Evolutionary conservation across 441 rosid genomes (phyloP).

Genomic region (Hura crepitans): DNA sequence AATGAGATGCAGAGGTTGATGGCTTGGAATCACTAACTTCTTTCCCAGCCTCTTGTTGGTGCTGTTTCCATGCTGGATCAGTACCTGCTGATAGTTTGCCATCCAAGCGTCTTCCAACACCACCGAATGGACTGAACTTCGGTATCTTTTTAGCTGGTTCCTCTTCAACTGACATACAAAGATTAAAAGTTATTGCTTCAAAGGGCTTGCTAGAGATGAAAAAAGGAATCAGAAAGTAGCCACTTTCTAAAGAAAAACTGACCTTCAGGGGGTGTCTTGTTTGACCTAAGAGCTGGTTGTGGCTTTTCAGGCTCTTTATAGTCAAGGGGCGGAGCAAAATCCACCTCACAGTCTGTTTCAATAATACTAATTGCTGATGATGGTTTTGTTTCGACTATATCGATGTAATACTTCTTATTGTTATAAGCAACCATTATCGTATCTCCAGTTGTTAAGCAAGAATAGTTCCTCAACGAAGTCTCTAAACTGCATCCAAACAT

Average conservation of each 20-base stretch:
- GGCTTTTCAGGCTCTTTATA: conserved; percentile 73
- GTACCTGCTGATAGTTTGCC: conserved; percentile 35
- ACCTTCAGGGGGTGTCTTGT: conserved; percentile 52
- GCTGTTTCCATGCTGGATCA: conserved; percentile 22
- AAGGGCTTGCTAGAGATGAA: background rate
- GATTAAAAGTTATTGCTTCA: background rate
- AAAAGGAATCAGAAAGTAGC: background rate
- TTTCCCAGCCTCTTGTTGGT: conserved; percentile 23
- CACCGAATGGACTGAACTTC: conserved; percentile 51
- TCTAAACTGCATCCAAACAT: conserved; percentile 52
- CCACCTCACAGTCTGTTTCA: conserved; percentile 94
- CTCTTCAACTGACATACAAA: conserved; percentile 35
- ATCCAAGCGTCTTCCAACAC: conserved; percentile 53
- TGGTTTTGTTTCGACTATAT: conserved; percentile 76
- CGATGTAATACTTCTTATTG: conserved; percentile 75
- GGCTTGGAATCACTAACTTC: conserved; percentile 27
- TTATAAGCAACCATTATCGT: conserved; percentile 90
- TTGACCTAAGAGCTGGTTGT: conserved; percentile 24
- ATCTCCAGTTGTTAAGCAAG: conserved; percentile 84
- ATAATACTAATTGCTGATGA: conserved; percentile 73
- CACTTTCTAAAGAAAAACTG: background rate
- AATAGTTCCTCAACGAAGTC: conserved; percentile 78
- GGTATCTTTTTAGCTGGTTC: conserved; percentile 39
- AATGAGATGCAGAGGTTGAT: conserved; percentile 25
- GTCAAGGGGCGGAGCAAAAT: conserved; percentile 83